These are phyloP conservation scores for Prunus mongolica DNA, from an alignment of 306 rosid species.

Conservation along the genomic window DNA sequence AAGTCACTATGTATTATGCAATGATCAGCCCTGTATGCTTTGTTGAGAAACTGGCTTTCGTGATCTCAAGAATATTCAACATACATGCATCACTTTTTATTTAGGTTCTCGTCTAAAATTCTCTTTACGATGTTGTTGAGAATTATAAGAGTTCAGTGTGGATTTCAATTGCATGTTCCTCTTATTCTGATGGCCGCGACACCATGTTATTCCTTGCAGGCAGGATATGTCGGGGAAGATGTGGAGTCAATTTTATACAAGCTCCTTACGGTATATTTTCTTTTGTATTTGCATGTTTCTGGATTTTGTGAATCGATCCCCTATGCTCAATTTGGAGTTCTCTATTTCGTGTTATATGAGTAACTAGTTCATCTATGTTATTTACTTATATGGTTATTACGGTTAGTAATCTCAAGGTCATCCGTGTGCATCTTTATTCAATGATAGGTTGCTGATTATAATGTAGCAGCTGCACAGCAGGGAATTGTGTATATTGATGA, in stretches of 20 bases:
- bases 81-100: neutral
- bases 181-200: constrained; percentile 11
- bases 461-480: constrained; percentile 92
- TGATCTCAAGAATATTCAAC: neutral
- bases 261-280: constrained; percentile 67
- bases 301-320: neutral
- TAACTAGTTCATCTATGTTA: neutral
- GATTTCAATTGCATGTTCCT: constrained; percentile 2
- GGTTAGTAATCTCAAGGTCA: neutral
- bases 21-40: neutral
- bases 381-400: neutral
- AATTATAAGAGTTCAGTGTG: neutral
- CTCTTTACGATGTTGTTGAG: neutral
- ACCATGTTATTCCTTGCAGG: constrained; percentile 47
- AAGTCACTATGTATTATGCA: neutral
- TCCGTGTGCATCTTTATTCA: constrained; percentile 6
- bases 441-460: constrained; percentile 86
- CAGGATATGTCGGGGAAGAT: constrained; percentile 99
- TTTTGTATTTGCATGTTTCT: neutral
- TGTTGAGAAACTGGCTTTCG: neutral
- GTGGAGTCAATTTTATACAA: constrained; percentile 94
- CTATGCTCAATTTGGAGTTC: neutral
- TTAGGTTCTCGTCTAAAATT: neutral
- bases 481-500: constrained; percentile 98
- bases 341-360: neutral